Base-by-base conservation (phyloP, 2,329 filamentous ascomycete genomes). In the Albifimbria verrucaria region DNA sequence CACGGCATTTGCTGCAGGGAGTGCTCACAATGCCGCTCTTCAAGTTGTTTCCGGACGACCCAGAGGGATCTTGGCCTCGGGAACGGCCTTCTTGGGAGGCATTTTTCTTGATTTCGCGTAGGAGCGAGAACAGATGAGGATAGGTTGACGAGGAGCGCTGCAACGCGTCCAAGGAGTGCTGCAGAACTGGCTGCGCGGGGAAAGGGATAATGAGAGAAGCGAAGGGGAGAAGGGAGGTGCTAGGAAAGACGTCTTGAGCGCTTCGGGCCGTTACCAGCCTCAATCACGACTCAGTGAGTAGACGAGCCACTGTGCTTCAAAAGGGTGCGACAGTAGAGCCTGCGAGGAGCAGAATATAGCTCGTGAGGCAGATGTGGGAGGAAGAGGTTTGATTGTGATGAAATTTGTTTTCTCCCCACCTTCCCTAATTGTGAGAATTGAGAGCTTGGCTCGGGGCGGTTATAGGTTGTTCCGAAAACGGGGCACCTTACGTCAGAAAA, bases 51-150 rank as follows among this genome's bases (percentile, higher is more conserved):
- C 94, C 62, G 94, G 94, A 72, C 94, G 84, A 75, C 94, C 94
- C 75, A 99, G 83, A 65, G 94, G 87, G 75, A 97, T 83, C 87
- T 97, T 97, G 83, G 97, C 90, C 82, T 97, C 89, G 67, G 90
- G 86, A 66, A 86, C 87, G 51, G 77, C 79, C 79, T 97, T 97
- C 84, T 99, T 99, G 73, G 94, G 94, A 77, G 91, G 82, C 94
- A 99, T 99, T 72, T 85, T 80, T 72, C 75, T 79, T 72, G 81
- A 86, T 68, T 80, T 83, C 67, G 79, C 78, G 79, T 85, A 86
- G 62, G 69, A 72, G 67, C 82, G 77, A 68, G 71, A 76, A 61
- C 77, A 72, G 72, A 76, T 72, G 64, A 79, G 61, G 67, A 73
- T 57, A 20, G 18, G 42, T 21, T 20, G 42, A 20, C 7, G 18